These are phyloP conservation scores for Ogataea nitratoaversa DNA, from an alignment of 805 yeast genomes.

Conservation along the genomic window DNA sequence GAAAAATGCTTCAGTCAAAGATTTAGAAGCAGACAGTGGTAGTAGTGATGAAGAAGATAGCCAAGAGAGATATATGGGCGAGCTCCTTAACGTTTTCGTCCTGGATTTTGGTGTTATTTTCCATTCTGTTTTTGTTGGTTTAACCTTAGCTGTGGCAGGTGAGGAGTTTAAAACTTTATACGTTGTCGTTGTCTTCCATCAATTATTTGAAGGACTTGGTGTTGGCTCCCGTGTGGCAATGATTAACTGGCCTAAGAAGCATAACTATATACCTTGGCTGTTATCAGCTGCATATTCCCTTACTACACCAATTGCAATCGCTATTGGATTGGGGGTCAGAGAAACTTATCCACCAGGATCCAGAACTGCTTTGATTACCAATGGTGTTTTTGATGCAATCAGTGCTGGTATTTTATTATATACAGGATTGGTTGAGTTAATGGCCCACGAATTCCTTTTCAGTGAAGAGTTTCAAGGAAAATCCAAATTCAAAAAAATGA, in stretches of 20 bases:
- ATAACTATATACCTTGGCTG: conserved; percentile 46
- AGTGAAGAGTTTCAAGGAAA: conserved; percentile 56
- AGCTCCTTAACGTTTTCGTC: conserved; percentile 48
- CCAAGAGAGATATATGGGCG: conserved; percentile 53
- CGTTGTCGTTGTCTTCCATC: conserved; percentile 63
- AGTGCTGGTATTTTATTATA: conserved; percentile 73
- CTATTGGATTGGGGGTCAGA: conserved; percentile 73
- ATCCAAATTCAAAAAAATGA: conserved; percentile 41
- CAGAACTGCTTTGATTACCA: conserved; percentile 51
- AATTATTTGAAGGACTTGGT: conserved; percentile 79
- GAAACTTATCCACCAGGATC: conserved; percentile 51
- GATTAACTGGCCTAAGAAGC: conserved; percentile 36
- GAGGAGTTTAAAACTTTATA: conserved; percentile 67
- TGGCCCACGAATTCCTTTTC: conserved; percentile 68
- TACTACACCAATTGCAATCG: conserved; percentile 68
- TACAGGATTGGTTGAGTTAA: conserved; percentile 68
- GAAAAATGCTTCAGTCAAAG: conserved; percentile 18
- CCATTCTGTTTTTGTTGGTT: conserved; percentile 77
- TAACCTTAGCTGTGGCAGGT: conserved; percentile 71
- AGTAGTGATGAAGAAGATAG: too few relatives aligned
- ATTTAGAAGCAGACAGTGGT: conserved; percentile 33
- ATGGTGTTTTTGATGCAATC: conserved; percentile 67
- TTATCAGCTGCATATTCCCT: conserved; percentile 42
- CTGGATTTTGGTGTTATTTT: conserved; percentile 75
- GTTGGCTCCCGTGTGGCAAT: conserved; percentile 69